Conservation (phyloP, 345 rosid species). For the Bruguiera gymnorhiza region DNA sequence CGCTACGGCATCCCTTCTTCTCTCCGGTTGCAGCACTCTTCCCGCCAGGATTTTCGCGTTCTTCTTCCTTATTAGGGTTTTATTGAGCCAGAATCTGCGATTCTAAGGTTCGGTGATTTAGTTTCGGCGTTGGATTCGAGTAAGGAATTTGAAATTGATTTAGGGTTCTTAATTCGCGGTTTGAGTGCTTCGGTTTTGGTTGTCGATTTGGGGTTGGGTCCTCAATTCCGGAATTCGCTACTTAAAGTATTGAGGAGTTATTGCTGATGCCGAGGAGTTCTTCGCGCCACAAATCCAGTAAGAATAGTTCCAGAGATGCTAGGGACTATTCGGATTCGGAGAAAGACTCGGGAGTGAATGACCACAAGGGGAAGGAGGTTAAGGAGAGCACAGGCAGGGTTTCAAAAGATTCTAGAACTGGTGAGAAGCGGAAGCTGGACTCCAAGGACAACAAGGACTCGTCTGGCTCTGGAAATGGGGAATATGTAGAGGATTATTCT, state of each 20-base stretch:
- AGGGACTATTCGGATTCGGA: slow-evolving; percentile 96
- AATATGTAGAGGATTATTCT: slow-evolving; percentile 54
- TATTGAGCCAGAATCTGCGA: no score
- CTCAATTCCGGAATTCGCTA: background rate
- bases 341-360: slow-evolving; percentile 58
- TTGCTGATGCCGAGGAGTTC: slow-evolving; percentile 78
- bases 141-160: no score
- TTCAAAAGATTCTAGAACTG: slow-evolving; percentile 51
- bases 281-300: slow-evolving; percentile 93
- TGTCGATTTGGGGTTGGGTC: background rate
- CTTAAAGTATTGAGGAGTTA: background rate
- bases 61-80: no score
- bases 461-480: slow-evolving; percentile 54
- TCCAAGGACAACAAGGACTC: slow-evolving; percentile 46
- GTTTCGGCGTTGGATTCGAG: no score
- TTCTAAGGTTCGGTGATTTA: no score
- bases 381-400: slow-evolving; percentile 49
- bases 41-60: no score
- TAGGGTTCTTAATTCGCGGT: no score
- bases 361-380: slow-evolving; percentile 50
- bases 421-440: slow-evolving; percentile 73
- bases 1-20: no score
- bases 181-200: no score
- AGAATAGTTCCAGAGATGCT: slow-evolving; percentile 65
- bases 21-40: no score